Conservation (phyloP, 2,329 filamentous ascomycete species). For the Ophidiomyces ophidiicola region DNA sequence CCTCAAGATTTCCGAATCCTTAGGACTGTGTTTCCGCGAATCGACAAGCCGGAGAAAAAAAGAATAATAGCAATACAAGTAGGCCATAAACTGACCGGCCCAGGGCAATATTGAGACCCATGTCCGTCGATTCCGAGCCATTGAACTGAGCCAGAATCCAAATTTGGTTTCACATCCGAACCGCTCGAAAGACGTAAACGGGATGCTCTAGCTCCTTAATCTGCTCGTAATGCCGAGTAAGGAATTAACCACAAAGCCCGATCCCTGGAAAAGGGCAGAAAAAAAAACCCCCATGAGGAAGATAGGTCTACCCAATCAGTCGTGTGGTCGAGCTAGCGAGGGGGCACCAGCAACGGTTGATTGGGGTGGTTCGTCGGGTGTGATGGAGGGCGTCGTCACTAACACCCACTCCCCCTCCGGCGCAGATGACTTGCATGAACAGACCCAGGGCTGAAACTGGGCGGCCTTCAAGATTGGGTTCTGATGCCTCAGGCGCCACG, state of each 20-base stretch:
- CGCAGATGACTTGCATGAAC: conserved; percentile 7
- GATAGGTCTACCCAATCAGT: too few species aligned
- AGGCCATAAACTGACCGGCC: background rate
- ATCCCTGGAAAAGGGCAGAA: too few species aligned
- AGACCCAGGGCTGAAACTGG: conserved; percentile 9
- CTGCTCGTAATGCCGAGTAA: background rate
- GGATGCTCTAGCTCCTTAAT: background rate
- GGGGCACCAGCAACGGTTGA: too few species aligned
- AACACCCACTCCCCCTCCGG: too few species aligned
- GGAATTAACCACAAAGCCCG: background rate
- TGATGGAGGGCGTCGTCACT: too few species aligned
- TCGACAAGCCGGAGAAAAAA: background rate
- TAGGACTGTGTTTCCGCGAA: background rate
- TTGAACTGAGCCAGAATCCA: conserved; percentile 4
- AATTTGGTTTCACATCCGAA: conserved; percentile 5
- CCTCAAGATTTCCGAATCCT: background rate
- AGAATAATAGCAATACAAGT: background rate
- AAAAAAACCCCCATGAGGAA: too few species aligned
- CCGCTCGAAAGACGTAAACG: background rate
- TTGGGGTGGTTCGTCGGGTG: too few species aligned
- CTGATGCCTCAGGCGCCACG: conserved; percentile 10
- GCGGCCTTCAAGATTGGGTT: conserved; percentile 6
- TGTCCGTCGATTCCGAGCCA: conserved; percentile 8
- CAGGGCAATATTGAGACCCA: conserved; percentile 5
- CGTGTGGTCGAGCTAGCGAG: too few species aligned